Percentiles rank a stretch among this genome's conserved stretches.
phyloP scores from a whole-genome alignment of 2,329 filamentous ascomycete species.

The Neofusicoccum parvum region DNA sequence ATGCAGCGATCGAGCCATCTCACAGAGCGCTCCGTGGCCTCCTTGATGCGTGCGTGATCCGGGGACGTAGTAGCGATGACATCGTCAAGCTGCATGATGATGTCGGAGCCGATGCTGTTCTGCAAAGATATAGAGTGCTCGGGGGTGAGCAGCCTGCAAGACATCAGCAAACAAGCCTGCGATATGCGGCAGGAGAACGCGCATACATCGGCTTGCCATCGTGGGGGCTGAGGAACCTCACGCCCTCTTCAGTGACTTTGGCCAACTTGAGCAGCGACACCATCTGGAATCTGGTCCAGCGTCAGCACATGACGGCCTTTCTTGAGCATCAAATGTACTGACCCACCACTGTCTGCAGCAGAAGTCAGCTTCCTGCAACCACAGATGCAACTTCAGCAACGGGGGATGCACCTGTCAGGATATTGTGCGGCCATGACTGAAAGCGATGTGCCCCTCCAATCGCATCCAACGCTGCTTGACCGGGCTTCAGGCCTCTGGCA shows the following conservation, averaged over 20 bases:
- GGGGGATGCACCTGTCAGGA: conserved; percentile 66
- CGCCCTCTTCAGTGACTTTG: conserved; percentile 91
- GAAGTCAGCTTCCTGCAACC: conserved; percentile 29
- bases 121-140: conserved; percentile 96
- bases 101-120: conserved; percentile 96
- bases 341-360: conserved; percentile 49
- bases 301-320: conserved; percentile 32
- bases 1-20: conserved; percentile 97
- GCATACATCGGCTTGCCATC: conserved; percentile 85
- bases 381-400: not conserved
- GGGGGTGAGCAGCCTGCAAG: conserved; percentile 75
- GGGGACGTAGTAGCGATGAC: conserved; percentile 96
- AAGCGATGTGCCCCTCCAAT: conserved; percentile 92
- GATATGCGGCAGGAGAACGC: not conserved
- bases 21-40: conserved; percentile 92
- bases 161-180: not conserved
- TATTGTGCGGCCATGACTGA: conserved; percentile 93
- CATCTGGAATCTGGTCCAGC: conserved; percentile 83
- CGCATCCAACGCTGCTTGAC: conserved; percentile 82
- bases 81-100: conserved; percentile 99
- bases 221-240: conserved; percentile 93
- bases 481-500: conserved; percentile 79
- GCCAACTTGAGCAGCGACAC: conserved; percentile 92
- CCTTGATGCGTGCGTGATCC: conserved; percentile 81
- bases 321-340: conserved; percentile 29